Conservation (phyloP, 2,329 filamentous ascomycete species). For the Incumbomyces lentus region DNA sequence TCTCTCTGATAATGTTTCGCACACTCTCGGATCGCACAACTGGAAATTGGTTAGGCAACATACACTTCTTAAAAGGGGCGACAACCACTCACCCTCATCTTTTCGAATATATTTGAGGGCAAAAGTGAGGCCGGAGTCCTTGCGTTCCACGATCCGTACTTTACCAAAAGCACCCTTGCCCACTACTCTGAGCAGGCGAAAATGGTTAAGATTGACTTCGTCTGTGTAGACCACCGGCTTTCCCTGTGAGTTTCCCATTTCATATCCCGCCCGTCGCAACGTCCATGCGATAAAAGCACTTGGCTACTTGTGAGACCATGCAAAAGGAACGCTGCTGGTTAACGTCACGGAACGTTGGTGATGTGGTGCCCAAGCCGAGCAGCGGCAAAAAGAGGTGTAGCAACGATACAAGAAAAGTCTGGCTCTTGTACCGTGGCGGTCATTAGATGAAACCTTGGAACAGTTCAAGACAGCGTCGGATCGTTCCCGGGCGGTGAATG, state of each 20-base stretch:
- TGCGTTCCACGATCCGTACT: constrained; percentile 94
- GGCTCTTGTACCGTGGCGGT: too few relatives aligned
- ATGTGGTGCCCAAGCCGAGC: too few relatives aligned
- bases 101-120: constrained; percentile 97
- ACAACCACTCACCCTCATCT: constrained; percentile 68
- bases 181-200: constrained; percentile 86
- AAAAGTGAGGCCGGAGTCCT: constrained; percentile 88
- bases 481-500: too few relatives aligned
- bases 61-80: constrained; percentile 9
- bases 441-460: too few relatives aligned
- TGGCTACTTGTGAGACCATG: too few relatives aligned
- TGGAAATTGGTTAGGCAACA: constrained; percentile 33
- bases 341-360: too few relatives aligned
- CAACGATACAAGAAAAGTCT: too few relatives aligned
- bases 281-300: too few relatives aligned
- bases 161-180: constrained; percentile 98
- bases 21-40: constrained; percentile 97
- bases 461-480: too few relatives aligned
- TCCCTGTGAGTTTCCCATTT: constrained; percentile 90
- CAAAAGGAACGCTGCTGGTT: too few relatives aligned
- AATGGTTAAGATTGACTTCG: constrained; percentile 98
- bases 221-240: constrained; percentile 88
- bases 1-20: constrained; percentile 93
- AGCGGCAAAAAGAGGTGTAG: too few relatives aligned
- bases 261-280: too few relatives aligned